A percentile compares a stretch with the other conserved stretches of the same genome.
phyloP scores from a whole-genome alignment of 176 grass and related monocot genomes.

The Secale cereale region DNA sequence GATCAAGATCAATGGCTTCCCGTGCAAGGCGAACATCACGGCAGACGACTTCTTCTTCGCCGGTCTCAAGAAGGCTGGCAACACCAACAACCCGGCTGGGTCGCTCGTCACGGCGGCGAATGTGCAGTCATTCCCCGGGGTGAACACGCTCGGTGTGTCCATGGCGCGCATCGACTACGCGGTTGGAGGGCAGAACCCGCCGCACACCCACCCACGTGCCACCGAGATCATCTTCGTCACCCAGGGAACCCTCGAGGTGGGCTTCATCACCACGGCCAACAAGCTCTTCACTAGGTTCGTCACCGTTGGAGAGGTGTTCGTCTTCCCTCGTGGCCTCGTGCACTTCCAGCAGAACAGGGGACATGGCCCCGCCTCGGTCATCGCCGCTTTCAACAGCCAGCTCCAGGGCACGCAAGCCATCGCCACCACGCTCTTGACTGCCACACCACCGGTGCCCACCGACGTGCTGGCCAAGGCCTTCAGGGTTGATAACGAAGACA shows the following conservation, averaged over 20 bases:
- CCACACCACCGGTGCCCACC: constrained; percentile 33
- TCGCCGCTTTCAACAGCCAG: constrained; percentile 84
- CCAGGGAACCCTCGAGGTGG: constrained; percentile 63
- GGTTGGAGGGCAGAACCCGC: constrained; percentile 49
- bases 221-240: constrained; percentile 86
- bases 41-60: constrained; percentile 69
- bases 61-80: constrained; percentile 38
- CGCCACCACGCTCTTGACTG: constrained; percentile 55
- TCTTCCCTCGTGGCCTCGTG: constrained; percentile 63
- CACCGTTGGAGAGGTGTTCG: constrained; percentile 56
- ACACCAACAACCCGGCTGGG: constrained; percentile 46
- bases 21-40: constrained; percentile 60
- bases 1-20: constrained; percentile 65
- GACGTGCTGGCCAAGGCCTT: constrained; percentile 75
- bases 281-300: constrained; percentile 54
- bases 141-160: constrained; percentile 80
- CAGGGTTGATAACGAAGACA: constrained; percentile 15
- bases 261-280: constrained; percentile 73
- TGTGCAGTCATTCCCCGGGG: constrained; percentile 47
- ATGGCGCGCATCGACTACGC: constrained; percentile 79
- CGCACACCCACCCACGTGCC: constrained; percentile 83
- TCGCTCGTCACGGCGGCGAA: constrained; percentile 48
- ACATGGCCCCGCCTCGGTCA: constrained; percentile 20
- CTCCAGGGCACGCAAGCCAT: constrained; percentile 63
- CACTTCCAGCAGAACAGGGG: constrained; percentile 87